These are phyloP conservation scores for Ophiocordyceps camponoti-leonardi DNA, from an alignment of 2,329 filamentous ascomycete genomes.

Conservation along the genomic window DNA sequence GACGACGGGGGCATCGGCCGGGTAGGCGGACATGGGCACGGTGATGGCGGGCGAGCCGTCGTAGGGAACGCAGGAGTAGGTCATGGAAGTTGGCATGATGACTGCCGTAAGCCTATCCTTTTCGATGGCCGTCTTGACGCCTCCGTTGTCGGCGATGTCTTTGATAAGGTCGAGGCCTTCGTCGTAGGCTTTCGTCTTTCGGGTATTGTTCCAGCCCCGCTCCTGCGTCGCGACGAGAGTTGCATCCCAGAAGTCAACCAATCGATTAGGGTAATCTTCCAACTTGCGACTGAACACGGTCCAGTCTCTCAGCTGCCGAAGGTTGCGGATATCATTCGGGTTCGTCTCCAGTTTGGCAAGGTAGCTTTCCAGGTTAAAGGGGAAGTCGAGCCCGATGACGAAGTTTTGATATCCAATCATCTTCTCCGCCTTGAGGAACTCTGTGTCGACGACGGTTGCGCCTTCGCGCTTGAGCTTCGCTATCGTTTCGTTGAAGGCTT, in stretches of 20 bases:
- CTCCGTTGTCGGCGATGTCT: constrained; percentile 14
- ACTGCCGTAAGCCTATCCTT: constrained; percentile 39
- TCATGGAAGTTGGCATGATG: constrained; percentile 32
- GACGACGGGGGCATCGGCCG: not conserved
- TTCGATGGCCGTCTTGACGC: constrained; percentile 20
- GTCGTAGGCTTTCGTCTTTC: constrained; percentile 30
- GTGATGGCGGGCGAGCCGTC: constrained; percentile 28
- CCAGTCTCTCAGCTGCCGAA: constrained; percentile 35
- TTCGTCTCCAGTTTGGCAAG: constrained; percentile 38
- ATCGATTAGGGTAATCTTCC: constrained; percentile 45
- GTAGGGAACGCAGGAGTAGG: constrained; percentile 6
- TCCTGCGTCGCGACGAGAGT: constrained; percentile 16
- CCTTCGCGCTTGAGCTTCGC: constrained; percentile 32
- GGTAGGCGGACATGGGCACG: constrained; percentile 29
- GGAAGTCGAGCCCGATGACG: constrained; percentile 38
- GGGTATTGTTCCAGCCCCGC: constrained; percentile 34
- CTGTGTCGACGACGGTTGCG: constrained; percentile 32
- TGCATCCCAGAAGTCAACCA: constrained; percentile 34
- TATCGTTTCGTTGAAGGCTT: constrained; percentile 36
- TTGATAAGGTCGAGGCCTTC: constrained; percentile 43
- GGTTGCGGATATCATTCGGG: constrained; percentile 27
- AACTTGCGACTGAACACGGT: constrained; percentile 31
- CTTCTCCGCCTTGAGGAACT: not conserved
- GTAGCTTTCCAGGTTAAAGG: constrained; percentile 36
- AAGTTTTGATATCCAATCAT: constrained; percentile 15